Evolutionary conservation across 306 rosid genomes (phyloP).

Genomic region (Malus orientalis): DNA sequence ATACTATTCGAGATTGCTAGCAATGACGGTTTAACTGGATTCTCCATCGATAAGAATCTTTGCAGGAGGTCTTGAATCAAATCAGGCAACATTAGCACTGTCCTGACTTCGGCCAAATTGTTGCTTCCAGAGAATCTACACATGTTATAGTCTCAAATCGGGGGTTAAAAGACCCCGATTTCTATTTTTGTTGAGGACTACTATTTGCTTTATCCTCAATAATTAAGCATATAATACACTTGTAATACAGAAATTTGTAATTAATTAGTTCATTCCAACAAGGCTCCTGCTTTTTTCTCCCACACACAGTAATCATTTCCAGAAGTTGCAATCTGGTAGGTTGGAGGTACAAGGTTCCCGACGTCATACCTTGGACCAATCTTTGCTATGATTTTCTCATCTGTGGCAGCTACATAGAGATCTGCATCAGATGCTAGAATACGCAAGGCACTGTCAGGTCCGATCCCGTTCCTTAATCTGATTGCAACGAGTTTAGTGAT

Average conservation of each 20-base stretch:
- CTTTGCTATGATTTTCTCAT: conserved; percentile 48
- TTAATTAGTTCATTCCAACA: neutral
- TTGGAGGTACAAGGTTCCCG: conserved; percentile 41
- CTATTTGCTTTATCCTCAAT: neutral
- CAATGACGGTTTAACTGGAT: neutral
- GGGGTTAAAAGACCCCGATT: no score
- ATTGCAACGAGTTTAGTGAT: conserved; percentile 33
- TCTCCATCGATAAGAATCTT: neutral
- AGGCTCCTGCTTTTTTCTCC: conserved; percentile 23
- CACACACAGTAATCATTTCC: conserved; percentile 57
- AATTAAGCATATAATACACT: neutral
- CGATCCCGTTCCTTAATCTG: conserved; percentile 44
- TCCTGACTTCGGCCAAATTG: neutral
- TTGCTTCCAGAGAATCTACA: neutral
- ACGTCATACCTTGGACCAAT: conserved; percentile 43
- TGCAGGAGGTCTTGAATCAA: neutral
- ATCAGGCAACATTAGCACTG: neutral
- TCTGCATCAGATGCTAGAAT: conserved; percentile 50
- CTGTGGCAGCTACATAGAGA: conserved; percentile 45
- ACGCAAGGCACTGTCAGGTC: conserved; percentile 25
- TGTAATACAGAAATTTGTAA: neutral
- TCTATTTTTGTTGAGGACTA: neutral
- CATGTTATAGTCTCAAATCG: no score
- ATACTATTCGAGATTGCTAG: neutral
- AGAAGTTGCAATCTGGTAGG: conserved; percentile 33